Percentiles rank a stretch among this genome's conserved stretches.
phyloP scores from a whole-genome alignment of 257 asterid species.

The Primulina eburnea region DNA sequence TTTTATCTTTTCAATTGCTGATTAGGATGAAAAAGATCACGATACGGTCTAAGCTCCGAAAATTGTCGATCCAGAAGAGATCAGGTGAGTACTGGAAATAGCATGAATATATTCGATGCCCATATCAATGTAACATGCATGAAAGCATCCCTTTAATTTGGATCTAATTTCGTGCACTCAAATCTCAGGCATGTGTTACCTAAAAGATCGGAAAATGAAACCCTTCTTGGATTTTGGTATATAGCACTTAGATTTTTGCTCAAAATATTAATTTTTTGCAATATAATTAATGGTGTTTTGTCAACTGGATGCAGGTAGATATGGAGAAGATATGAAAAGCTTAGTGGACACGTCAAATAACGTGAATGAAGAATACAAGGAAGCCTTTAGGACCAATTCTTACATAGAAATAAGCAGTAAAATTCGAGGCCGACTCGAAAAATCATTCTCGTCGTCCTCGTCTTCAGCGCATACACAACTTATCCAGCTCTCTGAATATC shows the following conservation, averaged over 20 bases:
- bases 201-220: no score
- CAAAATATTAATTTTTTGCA: no score
- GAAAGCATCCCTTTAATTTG: background rate
- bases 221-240: background rate
- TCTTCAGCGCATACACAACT: conserved; percentile 15
- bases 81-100: conserved; percentile 33
- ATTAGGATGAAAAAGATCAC: conserved; percentile 19
- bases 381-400: conserved; percentile 72
- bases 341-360: conserved; percentile 32
- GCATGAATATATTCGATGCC: background rate
- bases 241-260: no score
- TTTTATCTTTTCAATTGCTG: conserved; percentile 1
- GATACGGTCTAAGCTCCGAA: conserved; percentile 27
- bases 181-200: no score
- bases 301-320: conserved; percentile 33
- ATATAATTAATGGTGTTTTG: background rate
- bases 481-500: conserved; percentile 23
- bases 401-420: conserved; percentile 51
- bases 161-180: background rate
- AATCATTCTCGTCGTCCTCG: conserved; percentile 23
- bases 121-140: no score
- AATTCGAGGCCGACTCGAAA: conserved; percentile 40
- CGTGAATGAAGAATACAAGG: conserved; percentile 58
- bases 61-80: conserved; percentile 25
- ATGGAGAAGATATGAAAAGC: conserved; percentile 25